Conservation (phyloP, 2,329 filamentous ascomycete species). For the Gnomoniopsis smithogilvyi region DNA sequence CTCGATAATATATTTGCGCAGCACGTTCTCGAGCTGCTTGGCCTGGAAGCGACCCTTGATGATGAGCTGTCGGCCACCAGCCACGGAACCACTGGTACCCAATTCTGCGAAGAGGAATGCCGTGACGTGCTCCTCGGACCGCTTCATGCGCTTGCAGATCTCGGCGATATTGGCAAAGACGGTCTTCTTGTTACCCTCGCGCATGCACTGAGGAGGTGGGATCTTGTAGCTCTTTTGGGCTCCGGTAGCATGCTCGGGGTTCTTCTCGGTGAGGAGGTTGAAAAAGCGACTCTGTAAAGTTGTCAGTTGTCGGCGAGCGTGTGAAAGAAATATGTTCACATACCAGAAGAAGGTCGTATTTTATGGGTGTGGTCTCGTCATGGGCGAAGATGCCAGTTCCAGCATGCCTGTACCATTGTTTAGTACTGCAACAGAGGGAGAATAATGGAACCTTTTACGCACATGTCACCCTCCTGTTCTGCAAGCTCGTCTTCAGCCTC, state of each 20-base stretch:
- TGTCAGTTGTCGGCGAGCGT: background rate
- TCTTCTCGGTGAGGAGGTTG: constrained; percentile 88
- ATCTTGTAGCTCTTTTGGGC: constrained; percentile 98
- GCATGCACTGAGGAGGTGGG: constrained; percentile 94
- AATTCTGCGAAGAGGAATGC: constrained; percentile 96
- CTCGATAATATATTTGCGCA: constrained; percentile 91
- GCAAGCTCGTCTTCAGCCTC: constrained; percentile 56
- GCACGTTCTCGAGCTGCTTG: constrained; percentile 97
- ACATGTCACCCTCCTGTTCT: constrained; percentile 71
- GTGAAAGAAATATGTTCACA: background rate
- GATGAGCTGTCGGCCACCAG: constrained; percentile 87
- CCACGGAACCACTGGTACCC: constrained; percentile 94
- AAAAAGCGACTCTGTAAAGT: constrained; percentile 67
- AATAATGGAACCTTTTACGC: constrained; percentile 36
- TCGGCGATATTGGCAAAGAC: constrained; percentile 99
- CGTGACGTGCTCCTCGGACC: constrained; percentile 95
- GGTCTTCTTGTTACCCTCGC: constrained; percentile 99
- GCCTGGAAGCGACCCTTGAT: constrained; percentile 99
- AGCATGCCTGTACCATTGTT: constrained; percentile 7
- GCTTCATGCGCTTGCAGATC: constrained; percentile 99
- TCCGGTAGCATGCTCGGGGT: constrained; percentile 89
- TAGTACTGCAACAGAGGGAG: background rate
- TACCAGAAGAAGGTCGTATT: constrained; percentile 79
- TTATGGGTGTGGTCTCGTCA: constrained; percentile 72
- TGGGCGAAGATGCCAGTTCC: constrained; percentile 91